Conservation (phyloP, 1,139 yeast genomes). For the Saccharomyces hybrid region DNA sequence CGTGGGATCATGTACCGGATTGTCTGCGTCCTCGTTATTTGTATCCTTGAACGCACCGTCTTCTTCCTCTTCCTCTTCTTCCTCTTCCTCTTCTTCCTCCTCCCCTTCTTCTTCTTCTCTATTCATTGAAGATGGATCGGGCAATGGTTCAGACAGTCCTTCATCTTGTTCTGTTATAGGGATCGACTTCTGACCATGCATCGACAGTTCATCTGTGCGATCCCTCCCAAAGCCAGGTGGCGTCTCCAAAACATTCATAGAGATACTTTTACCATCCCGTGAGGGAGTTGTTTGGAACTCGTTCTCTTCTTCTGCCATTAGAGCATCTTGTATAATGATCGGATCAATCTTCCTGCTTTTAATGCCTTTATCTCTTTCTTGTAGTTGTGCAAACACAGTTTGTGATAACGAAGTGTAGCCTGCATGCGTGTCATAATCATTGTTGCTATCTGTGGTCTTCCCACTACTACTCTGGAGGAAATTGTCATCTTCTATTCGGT, state of each 20-base stretch:
- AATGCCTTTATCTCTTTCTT: constrained; percentile 4
- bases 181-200: background rate
- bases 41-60: too few species aligned
- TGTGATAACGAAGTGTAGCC: constrained; percentile 9
- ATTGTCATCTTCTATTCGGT: background rate
- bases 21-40: background rate
- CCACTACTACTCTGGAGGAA: background rate
- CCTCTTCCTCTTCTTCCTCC: background rate
- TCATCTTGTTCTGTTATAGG: background rate
- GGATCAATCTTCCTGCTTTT: constrained; percentile 15
- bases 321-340: constrained; percentile 5
- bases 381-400: constrained; percentile 11
- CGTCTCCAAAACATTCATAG: background rate
- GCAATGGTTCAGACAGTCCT: background rate
- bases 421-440: background rate
- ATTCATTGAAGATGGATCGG: too few species aligned
- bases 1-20: background rate
- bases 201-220: background rate
- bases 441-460: background rate
- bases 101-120: background rate
- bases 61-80: background rate
- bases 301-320: background rate
- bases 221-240: background rate
- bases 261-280: background rate
- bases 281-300: background rate